Conservation (phyloP, 2,329 filamentous ascomycete species). For the Xylariaceae sp. region DNA sequence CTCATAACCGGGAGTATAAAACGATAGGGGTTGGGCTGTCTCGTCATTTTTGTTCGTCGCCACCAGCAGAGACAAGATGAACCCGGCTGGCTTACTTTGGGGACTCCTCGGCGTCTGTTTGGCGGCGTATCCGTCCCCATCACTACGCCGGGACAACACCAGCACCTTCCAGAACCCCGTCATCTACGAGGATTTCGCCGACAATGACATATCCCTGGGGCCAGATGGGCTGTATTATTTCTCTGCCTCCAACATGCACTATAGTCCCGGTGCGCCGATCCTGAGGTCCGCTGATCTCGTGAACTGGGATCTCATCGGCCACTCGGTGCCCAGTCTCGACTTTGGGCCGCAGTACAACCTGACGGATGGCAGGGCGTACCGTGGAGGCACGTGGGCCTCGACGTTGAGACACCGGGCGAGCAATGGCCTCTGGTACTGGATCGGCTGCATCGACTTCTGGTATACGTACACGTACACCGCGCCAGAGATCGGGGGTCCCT, state of each 20-base stretch:
- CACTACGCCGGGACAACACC: background rate
- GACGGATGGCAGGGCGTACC: constrained; percentile 11
- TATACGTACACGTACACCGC: constrained; percentile 51
- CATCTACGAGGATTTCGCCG: constrained; percentile 6
- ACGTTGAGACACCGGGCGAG: constrained; percentile 19
- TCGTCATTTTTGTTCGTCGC: background rate
- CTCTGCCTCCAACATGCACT: constrained; percentile 8
- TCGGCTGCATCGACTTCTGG: constrained; percentile 47
- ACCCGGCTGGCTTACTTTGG: background rate
- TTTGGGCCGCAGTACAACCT: constrained; percentile 15
- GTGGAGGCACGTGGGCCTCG: constrained; percentile 22
- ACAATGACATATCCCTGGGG: constrained; percentile 3
- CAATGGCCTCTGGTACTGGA: constrained; percentile 33
- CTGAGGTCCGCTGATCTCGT: constrained; percentile 5
- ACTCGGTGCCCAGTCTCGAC: constrained; percentile 3
- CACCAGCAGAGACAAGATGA: background rate
- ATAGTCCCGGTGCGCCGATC: constrained; percentile 7
- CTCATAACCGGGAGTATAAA: too few species aligned
- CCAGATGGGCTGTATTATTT: constrained; percentile 6
- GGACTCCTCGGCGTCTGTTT: background rate
- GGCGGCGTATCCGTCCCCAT: background rate
- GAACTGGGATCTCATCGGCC: constrained; percentile 3
- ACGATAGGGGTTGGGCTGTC: background rate
- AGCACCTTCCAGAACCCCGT: constrained; percentile 3
- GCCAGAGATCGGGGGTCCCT: constrained; percentile 36